Base-by-base conservation (phyloP, 2,329 filamentous ascomycete genomes). In the Colletotrichum lupini region DNA sequence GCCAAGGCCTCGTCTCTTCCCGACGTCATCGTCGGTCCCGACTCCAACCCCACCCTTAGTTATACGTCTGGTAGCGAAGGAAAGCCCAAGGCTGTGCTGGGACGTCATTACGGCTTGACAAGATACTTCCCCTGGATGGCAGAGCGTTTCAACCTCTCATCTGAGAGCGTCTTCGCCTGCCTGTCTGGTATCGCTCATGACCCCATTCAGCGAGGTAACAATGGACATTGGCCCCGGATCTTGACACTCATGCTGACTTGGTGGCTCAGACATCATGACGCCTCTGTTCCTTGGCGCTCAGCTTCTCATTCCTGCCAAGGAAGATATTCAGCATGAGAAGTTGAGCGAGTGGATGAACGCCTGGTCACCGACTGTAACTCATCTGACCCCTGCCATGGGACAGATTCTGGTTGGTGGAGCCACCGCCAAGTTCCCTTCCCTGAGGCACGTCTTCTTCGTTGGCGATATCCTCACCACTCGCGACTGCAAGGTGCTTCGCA, bases 71-170 rank as follows among this genome's bases (percentile, higher is more conserved):
- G 95, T 5, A 90, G 87, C 1, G 94, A 97, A 24, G 67, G 60
- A 26, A 70, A 59, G 42, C 67, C 62, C 52, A 70, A 70, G 59
- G 59, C 28, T 77, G 96, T 98, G 14, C 88, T 92, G 68, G 95
- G 96, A 1, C 90, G 96, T 16, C 96, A 98, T 83, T 98, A 93
- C 84, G 93, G 91, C 63, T 85, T 98, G 74, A 90, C 95, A 1
- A 92, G 93, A 78, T 98, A 98, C 84, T 97, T 96, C 80, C 91
- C 92, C 24, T 98, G 95, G 95, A 98, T 98, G 96, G 91, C 94
- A 0, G 85, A 97, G 83, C 91, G 87, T 2, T 98, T 98, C 81
- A 87, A 91, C 61, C 87, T 97, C 60, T 35, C 32, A 12, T 57
- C 32, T 7, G 22, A 37, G 11, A 46, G 35, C 24, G 52, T 42